phyloP scores from a whole-genome alignment of 129 eudicot genomes.

The Flaveria robusta region DNA sequence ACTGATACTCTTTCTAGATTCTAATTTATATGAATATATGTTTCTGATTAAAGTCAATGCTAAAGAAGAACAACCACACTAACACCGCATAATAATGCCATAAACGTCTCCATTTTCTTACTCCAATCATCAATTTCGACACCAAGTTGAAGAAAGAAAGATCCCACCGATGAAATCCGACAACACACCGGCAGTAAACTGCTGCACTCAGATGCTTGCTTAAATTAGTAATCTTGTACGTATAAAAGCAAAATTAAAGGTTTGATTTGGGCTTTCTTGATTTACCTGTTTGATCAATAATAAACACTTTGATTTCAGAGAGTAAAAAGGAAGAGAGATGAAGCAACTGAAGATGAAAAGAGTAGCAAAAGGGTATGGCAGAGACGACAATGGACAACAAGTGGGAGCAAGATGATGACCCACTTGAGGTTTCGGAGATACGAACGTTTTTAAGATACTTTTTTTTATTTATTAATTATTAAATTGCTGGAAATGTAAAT shows the following conservation, averaged over 20 bases:
- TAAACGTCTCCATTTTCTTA: conserved; percentile 61
- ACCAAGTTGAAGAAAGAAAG: background rate
- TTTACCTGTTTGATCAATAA: too few relatives aligned
- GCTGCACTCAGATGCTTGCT: conserved; percentile 40
- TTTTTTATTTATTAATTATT: background rate
- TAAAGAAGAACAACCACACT: background rate
- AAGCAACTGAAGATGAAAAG: conserved; percentile 21
- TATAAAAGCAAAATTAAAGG: background rate
- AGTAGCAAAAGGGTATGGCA: conserved; percentile 23
- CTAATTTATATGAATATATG: conserved; percentile 11
- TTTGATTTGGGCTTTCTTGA: background rate
- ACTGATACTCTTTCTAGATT: background rate
- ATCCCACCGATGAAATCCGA: conserved; percentile 35
- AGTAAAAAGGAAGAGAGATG: conserved; percentile 18
- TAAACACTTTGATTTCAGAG: conserved; percentile 11
- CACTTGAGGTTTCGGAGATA: conserved; percentile 33
- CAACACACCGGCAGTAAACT: conserved; percentile 5
- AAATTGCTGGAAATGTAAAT: background rate
- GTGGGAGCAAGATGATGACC: conserved; percentile 51
- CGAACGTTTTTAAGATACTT: conserved; percentile 18
- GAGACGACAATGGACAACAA: conserved; percentile 48
- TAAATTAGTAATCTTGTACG: conserved; percentile 14
- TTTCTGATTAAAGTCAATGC: conserved; percentile 36
- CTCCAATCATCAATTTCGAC: conserved; percentile 49
- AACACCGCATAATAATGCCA: conserved; percentile 29